phyloP scores from a whole-genome alignment of 495 filamentous ascomycete genomes.

The Lepidopterella palustris region DNA sequence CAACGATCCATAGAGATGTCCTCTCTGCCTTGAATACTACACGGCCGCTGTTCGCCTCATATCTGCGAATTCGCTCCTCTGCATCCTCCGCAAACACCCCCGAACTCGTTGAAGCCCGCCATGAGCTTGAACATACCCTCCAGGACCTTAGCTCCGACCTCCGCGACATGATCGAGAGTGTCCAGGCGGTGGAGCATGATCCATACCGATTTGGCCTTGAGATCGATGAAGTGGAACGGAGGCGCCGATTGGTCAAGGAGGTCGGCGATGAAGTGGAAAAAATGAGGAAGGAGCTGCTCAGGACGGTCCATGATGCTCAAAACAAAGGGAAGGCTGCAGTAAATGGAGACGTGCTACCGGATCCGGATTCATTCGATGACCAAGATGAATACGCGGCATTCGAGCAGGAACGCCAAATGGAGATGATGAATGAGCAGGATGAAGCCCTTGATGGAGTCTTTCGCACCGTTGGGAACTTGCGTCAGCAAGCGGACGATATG shows the following conservation, averaged over 20 bases:
- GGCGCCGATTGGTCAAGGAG: slow-evolving; percentile 79
- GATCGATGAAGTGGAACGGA: slow-evolving; percentile 70
- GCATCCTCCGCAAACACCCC: slow-evolving; percentile 64
- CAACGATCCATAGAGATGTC: slow-evolving; percentile 53
- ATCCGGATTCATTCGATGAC: slow-evolving; percentile 62
- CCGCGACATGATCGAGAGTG: slow-evolving; percentile 79
- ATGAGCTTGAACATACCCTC: slow-evolving; percentile 73
- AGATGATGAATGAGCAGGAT: slow-evolving; percentile 94
- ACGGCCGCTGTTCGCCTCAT: slow-evolving; percentile 84
- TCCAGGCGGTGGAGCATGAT: slow-evolving; percentile 81
- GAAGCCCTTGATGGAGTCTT: slow-evolving; percentile 87
- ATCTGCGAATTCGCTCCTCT: slow-evolving; percentile 89
- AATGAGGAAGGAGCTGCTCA: slow-evolving; percentile 75
- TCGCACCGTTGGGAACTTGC: slow-evolving; percentile 80
- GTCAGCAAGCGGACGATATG: slow-evolving; percentile 89
- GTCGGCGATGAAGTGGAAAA: slow-evolving; percentile 81
- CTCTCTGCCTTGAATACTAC: slow-evolving; percentile 70
- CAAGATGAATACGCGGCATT: slow-evolving; percentile 71
- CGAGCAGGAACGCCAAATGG: slow-evolving; percentile 83
- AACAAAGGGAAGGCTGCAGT: slow-evolving; percentile 27
- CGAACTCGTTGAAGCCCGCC: slow-evolving; percentile 75
- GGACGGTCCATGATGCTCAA: slow-evolving; percentile 42
- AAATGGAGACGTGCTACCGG: slow-evolving; percentile 50
- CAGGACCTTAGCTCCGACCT: slow-evolving; percentile 77
- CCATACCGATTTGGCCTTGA: slow-evolving; percentile 86